Conservation (phyloP, 2,329 filamentous ascomycete genomes). For the Arthrinium phaeospermum region DNA sequence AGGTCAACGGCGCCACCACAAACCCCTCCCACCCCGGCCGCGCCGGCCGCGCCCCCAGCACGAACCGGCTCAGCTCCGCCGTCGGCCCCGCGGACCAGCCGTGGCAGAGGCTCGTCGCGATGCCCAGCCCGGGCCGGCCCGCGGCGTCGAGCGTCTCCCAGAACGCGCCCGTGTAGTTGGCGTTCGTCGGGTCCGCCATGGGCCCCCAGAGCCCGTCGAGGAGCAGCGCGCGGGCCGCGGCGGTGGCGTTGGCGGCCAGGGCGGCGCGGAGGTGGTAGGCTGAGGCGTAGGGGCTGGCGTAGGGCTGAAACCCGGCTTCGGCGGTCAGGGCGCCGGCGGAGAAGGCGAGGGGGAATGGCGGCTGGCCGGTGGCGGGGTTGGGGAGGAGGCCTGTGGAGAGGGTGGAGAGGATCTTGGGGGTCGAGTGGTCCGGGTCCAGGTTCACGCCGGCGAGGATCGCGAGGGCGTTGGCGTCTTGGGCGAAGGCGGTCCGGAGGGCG, state of each 20-base stretch:
- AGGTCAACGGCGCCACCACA: constrained; percentile 28
- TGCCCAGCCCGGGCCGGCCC: constrained; percentile 34
- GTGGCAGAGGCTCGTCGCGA: constrained; percentile 40
- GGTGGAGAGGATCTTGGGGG: constrained; percentile 29
- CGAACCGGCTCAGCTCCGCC: constrained; percentile 37
- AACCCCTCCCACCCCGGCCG: constrained; percentile 31
- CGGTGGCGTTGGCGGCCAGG: constrained; percentile 26
- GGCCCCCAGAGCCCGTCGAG: constrained; percentile 33
- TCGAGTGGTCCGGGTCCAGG: constrained; percentile 22
- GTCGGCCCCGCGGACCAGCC: constrained; percentile 42
- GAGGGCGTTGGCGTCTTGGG: constrained; percentile 40
- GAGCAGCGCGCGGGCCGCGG: constrained; percentile 24
- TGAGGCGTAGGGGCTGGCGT: constrained; percentile 31
- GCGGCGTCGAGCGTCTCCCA: constrained; percentile 37
- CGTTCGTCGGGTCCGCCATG: constrained; percentile 33
- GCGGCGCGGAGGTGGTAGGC: constrained; percentile 40
- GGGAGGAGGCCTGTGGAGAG: constrained; percentile 23
- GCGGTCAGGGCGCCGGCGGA: background rate
- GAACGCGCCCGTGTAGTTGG: constrained; percentile 38
- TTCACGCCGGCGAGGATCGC: constrained; percentile 39
- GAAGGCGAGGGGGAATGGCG: constrained; percentile 8
- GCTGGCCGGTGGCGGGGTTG: constrained; percentile 23
- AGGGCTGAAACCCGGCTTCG: constrained; percentile 19
- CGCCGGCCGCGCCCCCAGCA: constrained; percentile 34
- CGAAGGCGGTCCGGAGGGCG: constrained; percentile 28